These are phyloP conservation scores for Rhodotorula sp. DNA, from an alignment of 1,284 basidiomycete species.

Conservation along the genomic window DNA sequence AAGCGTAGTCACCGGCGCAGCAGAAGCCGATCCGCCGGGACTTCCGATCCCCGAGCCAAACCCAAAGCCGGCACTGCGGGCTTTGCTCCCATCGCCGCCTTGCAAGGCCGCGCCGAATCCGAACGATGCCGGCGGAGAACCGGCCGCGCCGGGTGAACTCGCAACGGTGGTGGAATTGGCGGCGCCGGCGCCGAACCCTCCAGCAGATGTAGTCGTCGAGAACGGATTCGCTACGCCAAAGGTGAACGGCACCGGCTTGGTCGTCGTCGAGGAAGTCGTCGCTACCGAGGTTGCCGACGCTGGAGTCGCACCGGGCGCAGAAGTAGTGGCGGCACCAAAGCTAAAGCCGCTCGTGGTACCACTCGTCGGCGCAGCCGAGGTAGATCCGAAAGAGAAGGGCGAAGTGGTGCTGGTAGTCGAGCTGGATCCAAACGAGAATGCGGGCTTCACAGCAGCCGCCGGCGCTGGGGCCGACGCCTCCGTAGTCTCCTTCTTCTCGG, in stretches of 20 bases:
- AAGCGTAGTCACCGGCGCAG: not conserved
- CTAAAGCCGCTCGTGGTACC: not conserved
- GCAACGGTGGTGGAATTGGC: conserved; percentile 24
- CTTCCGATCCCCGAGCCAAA: conserved; percentile 5
- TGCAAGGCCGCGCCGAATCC: conserved; percentile 35
- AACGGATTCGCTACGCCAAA: conserved; percentile 8
- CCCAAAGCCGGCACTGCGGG: conserved; percentile 1
- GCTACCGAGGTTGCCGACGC: no score
- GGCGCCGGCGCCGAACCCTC: not conserved
- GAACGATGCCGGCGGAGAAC: conserved; percentile 27
- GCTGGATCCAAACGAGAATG: conserved; percentile 14
- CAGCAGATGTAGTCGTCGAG: conserved; percentile 4
- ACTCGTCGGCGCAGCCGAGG: not conserved
- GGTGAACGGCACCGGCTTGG: conserved; percentile 13
- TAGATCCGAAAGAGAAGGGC: conserved; percentile 13
- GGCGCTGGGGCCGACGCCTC: conserved; percentile 6
- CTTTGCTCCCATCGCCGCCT: conserved; percentile 28
- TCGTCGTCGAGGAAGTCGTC: conserved; percentile 6
- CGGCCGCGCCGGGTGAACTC: conserved; percentile 29
- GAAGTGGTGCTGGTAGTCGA: not conserved
- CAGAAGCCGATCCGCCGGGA: not conserved
- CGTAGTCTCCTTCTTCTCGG: conserved; percentile 7
- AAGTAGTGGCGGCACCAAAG: not conserved
- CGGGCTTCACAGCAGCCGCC: not conserved
- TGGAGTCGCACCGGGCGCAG: no score